Percentiles rank a stretch among this genome's conserved stretches.
Conservation (phyloP, 2,329 filamentous ascomycete genomes). For the Colletotrichum zoysiae region DNA sequence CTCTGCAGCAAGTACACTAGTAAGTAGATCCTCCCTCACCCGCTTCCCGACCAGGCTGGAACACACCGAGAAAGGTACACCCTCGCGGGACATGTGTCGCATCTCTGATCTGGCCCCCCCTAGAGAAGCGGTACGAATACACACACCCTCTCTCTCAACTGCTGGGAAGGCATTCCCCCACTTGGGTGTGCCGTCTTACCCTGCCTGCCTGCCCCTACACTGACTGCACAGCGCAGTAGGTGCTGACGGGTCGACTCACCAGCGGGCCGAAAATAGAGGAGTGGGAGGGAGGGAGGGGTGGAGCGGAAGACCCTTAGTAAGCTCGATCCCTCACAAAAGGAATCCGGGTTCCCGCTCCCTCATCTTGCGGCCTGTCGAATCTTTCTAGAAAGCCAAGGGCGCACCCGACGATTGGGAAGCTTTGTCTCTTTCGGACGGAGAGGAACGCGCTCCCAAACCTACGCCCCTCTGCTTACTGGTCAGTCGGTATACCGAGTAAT, state of each 20-base stretch:
- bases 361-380: constrained; percentile 9
- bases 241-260: constrained; percentile 2
- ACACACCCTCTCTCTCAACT: background rate
- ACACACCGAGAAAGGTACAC: constrained; percentile 5
- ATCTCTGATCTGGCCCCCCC: constrained; percentile 9
- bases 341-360: constrained; percentile 13
- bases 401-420: constrained; percentile 35
- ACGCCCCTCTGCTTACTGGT: constrained; percentile 1
- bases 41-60: constrained; percentile 7
- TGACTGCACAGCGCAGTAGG: background rate
- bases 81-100: background rate
- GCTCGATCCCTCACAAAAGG: background rate
- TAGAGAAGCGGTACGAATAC: background rate
- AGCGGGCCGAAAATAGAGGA: constrained; percentile 13
- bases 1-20: too few relatives aligned
- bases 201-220: background rate
- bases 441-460: constrained; percentile 33
- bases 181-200: constrained; percentile 10
- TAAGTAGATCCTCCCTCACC: constrained; percentile 27
- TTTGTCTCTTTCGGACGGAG: constrained; percentile 40
- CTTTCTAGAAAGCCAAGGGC: constrained; percentile 29
- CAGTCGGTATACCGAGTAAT: too few relatives aligned
- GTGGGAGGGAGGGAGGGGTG: constrained; percentile 13
- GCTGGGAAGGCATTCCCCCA: background rate
- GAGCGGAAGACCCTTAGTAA: constrained; percentile 12